Evolutionary conservation across 2,329 filamentous ascomycete genomes (phyloP).

Genomic region (Trichoderma harzianum): DNA sequence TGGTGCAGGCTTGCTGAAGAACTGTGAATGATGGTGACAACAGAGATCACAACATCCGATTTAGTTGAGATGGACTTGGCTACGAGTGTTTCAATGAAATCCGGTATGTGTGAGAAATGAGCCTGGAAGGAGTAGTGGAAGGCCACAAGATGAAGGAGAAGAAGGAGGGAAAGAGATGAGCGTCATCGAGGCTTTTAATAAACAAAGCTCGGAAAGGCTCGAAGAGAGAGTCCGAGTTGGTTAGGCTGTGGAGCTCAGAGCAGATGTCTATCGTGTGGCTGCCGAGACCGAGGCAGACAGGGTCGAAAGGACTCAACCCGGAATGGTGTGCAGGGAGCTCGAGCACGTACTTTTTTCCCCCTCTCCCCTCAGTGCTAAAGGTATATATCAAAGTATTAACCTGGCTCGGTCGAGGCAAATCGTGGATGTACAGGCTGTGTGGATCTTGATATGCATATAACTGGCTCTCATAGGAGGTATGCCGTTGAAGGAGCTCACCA

Average conservation of each 20-base stretch:
- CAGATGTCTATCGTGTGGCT: conserved; percentile 36
- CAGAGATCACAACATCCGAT: not conserved
- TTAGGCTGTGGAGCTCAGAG: conserved; percentile 1
- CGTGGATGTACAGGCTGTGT: conserved; percentile 14
- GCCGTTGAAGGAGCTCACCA: conserved; percentile 1
- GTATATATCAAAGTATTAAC: conserved; percentile 17
- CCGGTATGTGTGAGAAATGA: not conserved
- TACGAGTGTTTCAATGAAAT: not conserved
- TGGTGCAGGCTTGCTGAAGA: not conserved
- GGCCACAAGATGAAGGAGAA: not conserved
- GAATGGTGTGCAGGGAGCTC: conserved; percentile 32
- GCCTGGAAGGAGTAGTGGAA: not conserved
- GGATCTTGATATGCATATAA: conserved; percentile 7
- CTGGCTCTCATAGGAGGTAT: conserved; percentile 1
- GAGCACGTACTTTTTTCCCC: conserved; percentile 29
- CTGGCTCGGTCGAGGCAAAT: conserved; percentile 6
- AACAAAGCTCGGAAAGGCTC: not conserved
- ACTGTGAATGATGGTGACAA: not conserved
- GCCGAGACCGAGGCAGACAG: conserved; percentile 49
- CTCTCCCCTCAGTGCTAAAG: conserved; percentile 20
- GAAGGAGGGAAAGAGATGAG: not conserved
- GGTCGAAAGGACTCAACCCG: conserved; percentile 35
- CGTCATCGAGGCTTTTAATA: not conserved
- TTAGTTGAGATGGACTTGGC: not conserved
- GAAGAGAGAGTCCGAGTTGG: not conserved